Evolutionary conservation across 129 eudicot genomes (phyloP), one percentile per base, ranked within the genome.

Genomic region (Artemisia argyi): DNA sequence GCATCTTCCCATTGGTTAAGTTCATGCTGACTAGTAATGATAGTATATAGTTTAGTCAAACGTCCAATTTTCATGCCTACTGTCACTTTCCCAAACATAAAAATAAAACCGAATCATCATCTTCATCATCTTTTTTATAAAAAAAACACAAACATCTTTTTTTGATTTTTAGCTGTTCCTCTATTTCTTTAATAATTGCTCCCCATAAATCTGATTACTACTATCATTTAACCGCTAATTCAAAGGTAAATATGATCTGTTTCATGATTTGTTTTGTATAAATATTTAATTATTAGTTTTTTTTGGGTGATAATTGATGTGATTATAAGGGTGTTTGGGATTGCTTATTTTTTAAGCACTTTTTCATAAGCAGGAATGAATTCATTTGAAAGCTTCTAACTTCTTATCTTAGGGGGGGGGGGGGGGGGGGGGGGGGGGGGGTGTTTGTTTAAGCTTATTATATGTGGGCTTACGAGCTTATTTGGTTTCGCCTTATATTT

Each of bases 11-110:
- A n/a, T 69, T 50, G 75, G 75, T 74, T 54, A 0, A 0, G 35
- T 30, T 75, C 57, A 2, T 56, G 74, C 16, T 76, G 49, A 76
- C 47, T 32, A 49, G 19, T 76, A 68, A 76, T 18, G 65, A 42
- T 26, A 72, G 16, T 28, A 14, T 60, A 20, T 3, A 35, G 11
- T 2, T 47, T 78, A 54, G 82, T 78, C 77, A 78, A 78, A 42
- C 39, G 42, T 71, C 18, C 16, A 64, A 22, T 71, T 30, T 71
- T 65, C 54, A 30, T 46, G 82, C 77, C 82, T 78, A 78, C 82
- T 71, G 82, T 78, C 77, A 78, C 82, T 78, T 63, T 78, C 82
- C 53, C 77, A 66, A 19, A 61, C 76, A 61, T n/a, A 16, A 60
- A 63, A 3, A 69, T 69, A 62, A 61, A 56, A 11, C 47, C 81